Conservation (phyloP, 371 early-diverging fungal species). For the Actinomucor elegans region DNA sequence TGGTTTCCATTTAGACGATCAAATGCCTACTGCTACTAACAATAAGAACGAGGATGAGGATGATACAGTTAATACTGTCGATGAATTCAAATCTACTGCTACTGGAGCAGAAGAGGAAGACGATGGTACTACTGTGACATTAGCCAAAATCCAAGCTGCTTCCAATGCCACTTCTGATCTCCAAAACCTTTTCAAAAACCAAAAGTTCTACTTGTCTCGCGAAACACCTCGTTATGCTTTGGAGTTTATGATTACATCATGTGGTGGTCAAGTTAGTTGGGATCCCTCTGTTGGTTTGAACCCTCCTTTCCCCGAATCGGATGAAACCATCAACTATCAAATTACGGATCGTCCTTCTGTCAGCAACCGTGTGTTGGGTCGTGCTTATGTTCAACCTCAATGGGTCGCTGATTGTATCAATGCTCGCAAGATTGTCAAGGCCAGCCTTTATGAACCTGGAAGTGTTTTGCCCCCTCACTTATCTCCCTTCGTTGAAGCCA, state of each 20-base stretch:
- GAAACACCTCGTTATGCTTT: slow-evolving; percentile 93
- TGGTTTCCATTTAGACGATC: slow-evolving; percentile 73
- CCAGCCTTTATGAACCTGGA: slow-evolving; percentile 80
- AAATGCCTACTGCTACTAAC: slow-evolving; percentile 19
- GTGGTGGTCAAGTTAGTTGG: slow-evolving; percentile 94
- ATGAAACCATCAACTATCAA: slow-evolving; percentile 85
- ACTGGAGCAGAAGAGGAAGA: slow-evolving; percentile 31
- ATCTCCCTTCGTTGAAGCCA: slow-evolving; percentile 89
- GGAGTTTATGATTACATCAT: slow-evolving; percentile 86
- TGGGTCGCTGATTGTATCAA: slow-evolving; percentile 97
- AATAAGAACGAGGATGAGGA: slow-evolving; percentile 32
- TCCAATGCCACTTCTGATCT: slow-evolving; percentile 52
- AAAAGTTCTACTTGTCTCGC: slow-evolving; percentile 87
- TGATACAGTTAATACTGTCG: slow-evolving; percentile 24
- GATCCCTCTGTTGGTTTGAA: slow-evolving; percentile 76
- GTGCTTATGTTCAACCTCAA: slow-evolving; percentile 97
- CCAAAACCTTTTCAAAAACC: slow-evolving; percentile 74
- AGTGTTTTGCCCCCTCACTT: slow-evolving; percentile 88
- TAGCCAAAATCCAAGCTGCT: slow-evolving; percentile 57
- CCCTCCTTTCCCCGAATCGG: slow-evolving; percentile 77
- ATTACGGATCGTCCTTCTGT: slow-evolving; percentile 85
- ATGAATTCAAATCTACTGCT: slow-evolving; percentile 50
- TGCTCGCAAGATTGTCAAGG: slow-evolving; percentile 70
- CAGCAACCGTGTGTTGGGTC: slow-evolving; percentile 61
- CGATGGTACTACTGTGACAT: slow-evolving; percentile 47